Conservation (phyloP, 495 filamentous ascomycete genomes). For the Amniculicola lignicola region DNA sequence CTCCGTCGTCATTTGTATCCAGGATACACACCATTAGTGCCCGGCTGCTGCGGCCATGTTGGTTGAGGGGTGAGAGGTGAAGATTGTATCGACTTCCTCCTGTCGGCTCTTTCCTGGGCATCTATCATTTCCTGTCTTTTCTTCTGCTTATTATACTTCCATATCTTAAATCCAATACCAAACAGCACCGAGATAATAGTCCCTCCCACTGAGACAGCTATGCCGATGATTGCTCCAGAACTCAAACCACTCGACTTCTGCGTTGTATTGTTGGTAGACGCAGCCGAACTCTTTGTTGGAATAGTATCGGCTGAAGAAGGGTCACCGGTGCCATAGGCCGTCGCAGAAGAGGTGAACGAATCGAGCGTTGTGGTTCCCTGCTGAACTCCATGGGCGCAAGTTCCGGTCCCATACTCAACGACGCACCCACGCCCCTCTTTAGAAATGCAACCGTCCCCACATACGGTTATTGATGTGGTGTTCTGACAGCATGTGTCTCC, state of each 20-base stretch:
- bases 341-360: background rate
- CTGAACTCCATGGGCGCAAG: constrained; percentile 3
- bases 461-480: background rate
- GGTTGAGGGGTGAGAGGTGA: background rate
- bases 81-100: constrained; percentile 1
- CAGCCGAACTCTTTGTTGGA: background rate
- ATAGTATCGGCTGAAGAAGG: background rate
- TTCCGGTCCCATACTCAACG: no score
- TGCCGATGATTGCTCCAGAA: background rate
- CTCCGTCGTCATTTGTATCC: no score
- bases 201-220: constrained; percentile 2
- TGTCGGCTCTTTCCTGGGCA: background rate
- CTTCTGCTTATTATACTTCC: constrained; percentile 2
- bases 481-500: constrained; percentile 6
- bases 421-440: background rate
- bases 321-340: background rate
- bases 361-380: constrained; percentile 1
- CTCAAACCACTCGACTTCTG: background rate
- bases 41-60: background rate
- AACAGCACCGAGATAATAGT: background rate
- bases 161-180: background rate
- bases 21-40: no score
- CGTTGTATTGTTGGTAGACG: background rate
- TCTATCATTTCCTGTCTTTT: background rate
- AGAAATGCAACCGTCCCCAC: constrained; percentile 1